phyloP scores from a whole-genome alignment of 1,284 basidiomycete species.

The Fistulina hepatica region DNA sequence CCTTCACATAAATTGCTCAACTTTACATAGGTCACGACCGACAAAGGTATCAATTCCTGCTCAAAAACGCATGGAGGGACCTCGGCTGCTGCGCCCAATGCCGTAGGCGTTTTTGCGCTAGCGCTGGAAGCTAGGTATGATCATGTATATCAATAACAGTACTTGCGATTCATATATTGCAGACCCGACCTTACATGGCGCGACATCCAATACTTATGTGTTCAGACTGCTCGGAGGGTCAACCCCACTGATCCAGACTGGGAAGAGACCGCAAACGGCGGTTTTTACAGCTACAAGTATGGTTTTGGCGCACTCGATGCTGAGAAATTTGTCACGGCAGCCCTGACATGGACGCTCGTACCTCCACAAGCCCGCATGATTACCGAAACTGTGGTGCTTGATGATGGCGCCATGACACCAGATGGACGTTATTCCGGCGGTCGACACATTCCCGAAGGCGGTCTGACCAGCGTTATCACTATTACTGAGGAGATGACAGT shows the following conservation, averaged over 20 bases:
- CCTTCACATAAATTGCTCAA: constrained; percentile 13
- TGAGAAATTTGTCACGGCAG: constrained; percentile 72
- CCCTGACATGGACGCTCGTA: constrained; percentile 76
- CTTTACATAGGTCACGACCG: constrained; percentile 75
- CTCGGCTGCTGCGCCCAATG: constrained; percentile 95
- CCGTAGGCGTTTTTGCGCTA: constrained; percentile 83
- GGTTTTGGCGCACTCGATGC: constrained; percentile 91
- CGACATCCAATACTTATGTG: constrained; percentile 88
- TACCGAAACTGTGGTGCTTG: constrained; percentile 60
- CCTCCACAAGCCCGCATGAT: constrained; percentile 93
- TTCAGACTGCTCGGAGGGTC: constrained; percentile 70
- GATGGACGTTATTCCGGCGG: constrained; percentile 55
- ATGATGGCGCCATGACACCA: constrained; percentile 48
- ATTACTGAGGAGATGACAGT: constrained; percentile 66
- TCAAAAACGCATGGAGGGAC: constrained; percentile 87
- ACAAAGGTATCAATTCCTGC: constrained; percentile 81
- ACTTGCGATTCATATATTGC: constrained; percentile 6
- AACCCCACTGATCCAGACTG: constrained; percentile 92
- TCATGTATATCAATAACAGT: constrained; percentile 3
- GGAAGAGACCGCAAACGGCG: constrained; percentile 75
- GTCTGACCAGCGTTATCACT: constrained; percentile 56
- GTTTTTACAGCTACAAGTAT: constrained; percentile 93
- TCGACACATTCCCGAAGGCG: constrained; percentile 53
- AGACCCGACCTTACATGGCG: constrained; percentile 95
- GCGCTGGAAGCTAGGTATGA: constrained; percentile 74